phyloP scores from a whole-genome alignment of 169 alveolate genomes.

The Prorocentrum cordatum region DNA sequence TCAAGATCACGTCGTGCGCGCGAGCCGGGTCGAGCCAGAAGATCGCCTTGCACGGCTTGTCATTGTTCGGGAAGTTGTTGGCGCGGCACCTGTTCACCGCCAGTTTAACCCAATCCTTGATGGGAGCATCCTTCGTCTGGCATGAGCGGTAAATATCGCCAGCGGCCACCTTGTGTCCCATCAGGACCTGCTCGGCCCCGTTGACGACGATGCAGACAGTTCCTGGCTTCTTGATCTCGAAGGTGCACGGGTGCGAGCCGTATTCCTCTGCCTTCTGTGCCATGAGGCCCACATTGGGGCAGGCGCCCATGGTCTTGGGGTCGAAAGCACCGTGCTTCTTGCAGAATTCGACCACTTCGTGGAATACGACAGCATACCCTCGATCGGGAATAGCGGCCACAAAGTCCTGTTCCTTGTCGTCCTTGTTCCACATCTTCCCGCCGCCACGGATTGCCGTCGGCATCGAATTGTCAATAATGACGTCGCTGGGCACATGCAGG shows the following conservation, averaged over 20 bases:
- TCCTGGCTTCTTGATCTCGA: background rate
- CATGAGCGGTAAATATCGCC: slow-evolving; percentile 35
- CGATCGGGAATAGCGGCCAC: slow-evolving; percentile 66
- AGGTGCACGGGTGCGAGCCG: slow-evolving; percentile 7
- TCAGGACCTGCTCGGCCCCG: background rate
- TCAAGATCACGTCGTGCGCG: background rate
- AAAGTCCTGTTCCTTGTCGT: slow-evolving; percentile 52
- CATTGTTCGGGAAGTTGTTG: slow-evolving; percentile 58
- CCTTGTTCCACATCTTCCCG: slow-evolving; percentile 67
- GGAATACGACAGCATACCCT: slow-evolving; percentile 45
- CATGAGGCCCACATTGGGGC: slow-evolving; percentile 27
- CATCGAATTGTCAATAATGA: slow-evolving; percentile 67
- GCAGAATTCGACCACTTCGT: slow-evolving; percentile 48
- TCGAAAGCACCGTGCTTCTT: slow-evolving; percentile 45
- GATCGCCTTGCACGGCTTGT: slow-evolving; percentile 20
- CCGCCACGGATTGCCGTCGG: slow-evolving; percentile 45
- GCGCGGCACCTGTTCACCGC: slow-evolving; percentile 24
- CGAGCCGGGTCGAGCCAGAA: background rate
- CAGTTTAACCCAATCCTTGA: background rate
- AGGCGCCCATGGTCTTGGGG: slow-evolving; percentile 33
- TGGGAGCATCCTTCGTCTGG: slow-evolving; percentile 29
- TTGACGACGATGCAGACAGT: background rate
- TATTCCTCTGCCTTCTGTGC: slow-evolving; percentile 60
- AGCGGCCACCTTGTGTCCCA: background rate
- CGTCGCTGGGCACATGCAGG: slow-evolving; percentile 68